A percentile compares a stretch with the other conserved stretches of the same genome.
Evolutionary conservation across 768 basidiomycete species (phyloP).

Genomic region (Leucogyrophana mollusca): DNA sequence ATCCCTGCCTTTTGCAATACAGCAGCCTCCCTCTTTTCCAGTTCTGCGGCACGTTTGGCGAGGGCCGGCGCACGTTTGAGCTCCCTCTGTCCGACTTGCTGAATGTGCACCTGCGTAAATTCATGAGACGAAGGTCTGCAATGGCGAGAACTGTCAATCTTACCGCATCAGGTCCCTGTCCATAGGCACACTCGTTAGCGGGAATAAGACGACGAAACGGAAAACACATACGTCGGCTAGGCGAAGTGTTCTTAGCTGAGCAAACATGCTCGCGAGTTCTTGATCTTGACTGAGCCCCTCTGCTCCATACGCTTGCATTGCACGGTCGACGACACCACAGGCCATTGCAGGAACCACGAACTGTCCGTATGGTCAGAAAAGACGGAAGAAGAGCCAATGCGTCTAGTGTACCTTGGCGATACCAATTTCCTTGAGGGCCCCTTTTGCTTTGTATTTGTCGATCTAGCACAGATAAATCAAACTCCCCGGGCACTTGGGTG

Average conservation of each 20-base stretch:
- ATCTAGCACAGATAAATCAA: conserved; percentile 50
- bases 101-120: conserved; percentile 78
- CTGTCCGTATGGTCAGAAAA: conserved; percentile 37
- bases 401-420: conserved; percentile 77
- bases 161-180: conserved; percentile 80
- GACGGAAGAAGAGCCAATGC: neutral
- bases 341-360: conserved; percentile 95
- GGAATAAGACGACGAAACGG: neutral
- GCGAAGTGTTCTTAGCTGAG: conserved; percentile 81
- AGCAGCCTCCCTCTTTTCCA: conserved; percentile 59
- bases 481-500: neutral
- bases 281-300: conserved; percentile 93
- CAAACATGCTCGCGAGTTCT: conserved; percentile 74
- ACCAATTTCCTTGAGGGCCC: conserved; percentile 95
- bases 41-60: conserved; percentile 49
- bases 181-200: conserved; percentile 9
- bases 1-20: conserved; percentile 60
- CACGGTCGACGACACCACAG: conserved; percentile 84
- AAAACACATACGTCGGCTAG: conserved; percentile 70
- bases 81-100: conserved; percentile 91
- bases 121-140: conserved; percentile 3
- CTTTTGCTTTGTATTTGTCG: conserved; percentile 88
- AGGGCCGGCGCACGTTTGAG: conserved; percentile 73
- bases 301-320: conserved; percentile 95
- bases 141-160: conserved; percentile 18